Evolutionary conservation across 352 stramenopile species (phyloP).

Genomic region (Blastocystis sp.): DNA sequence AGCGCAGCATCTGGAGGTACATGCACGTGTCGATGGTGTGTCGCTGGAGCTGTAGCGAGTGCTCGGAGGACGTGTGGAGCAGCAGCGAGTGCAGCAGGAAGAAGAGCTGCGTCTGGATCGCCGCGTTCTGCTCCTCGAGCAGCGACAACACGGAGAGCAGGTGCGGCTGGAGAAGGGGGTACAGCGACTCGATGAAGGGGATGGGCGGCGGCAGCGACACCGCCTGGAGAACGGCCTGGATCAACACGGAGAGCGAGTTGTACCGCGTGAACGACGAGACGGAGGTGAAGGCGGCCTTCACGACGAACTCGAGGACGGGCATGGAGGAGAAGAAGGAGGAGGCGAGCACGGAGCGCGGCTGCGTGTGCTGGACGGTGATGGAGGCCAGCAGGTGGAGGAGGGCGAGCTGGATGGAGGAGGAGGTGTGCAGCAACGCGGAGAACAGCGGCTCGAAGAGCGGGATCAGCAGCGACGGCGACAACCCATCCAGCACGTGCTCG

Average conservation of each 20-base stretch:
- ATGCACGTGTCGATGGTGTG: background rate
- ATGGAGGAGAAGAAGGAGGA: background rate
- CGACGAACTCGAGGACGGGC: background rate
- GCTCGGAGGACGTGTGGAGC: background rate
- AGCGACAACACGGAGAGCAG: background rate
- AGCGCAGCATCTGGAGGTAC: background rate
- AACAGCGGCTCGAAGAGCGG: background rate
- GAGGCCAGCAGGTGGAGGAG: background rate
- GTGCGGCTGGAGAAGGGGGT: background rate
- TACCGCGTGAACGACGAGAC: background rate
- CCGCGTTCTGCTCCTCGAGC: background rate
- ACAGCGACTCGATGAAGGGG: background rate
- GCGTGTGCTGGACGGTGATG: background rate
- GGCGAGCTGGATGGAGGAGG: background rate
- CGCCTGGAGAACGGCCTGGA: background rate
- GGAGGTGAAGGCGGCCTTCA: background rate
- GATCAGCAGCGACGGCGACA: background rate
- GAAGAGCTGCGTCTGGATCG: slow-evolving; percentile 28
- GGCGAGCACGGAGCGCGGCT: background rate
- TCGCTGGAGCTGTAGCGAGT: slow-evolving; percentile 7
- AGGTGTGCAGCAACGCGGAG: background rate
- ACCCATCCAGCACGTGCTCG: background rate
- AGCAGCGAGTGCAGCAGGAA: slow-evolving; percentile 19
- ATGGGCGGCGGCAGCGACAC: background rate
- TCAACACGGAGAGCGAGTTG: background rate